phyloP scores from a whole-genome alignment of 108 stramenopile genomes.

The Skeletonema costatum region DNA sequence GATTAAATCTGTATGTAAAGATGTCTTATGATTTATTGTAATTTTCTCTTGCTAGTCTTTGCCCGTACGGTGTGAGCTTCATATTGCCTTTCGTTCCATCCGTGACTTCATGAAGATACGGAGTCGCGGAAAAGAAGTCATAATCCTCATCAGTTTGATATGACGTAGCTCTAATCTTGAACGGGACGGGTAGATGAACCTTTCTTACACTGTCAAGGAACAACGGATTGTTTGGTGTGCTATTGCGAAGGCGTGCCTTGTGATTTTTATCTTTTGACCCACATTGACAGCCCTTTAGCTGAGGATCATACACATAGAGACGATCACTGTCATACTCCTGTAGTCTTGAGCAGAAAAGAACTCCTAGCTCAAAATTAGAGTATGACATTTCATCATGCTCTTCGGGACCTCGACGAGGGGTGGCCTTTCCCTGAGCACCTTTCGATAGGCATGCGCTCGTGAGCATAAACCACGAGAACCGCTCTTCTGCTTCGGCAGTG shows the following conservation, averaged over 20 bases:
- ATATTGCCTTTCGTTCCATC: constrained; percentile 66
- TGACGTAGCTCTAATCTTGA: constrained; percentile 46
- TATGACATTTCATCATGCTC: constrained; percentile 51
- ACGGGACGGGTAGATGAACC: constrained; percentile 82
- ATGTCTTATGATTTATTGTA: neutral
- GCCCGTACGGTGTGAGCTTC: constrained; percentile 62
- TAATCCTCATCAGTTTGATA: constrained; percentile 67
- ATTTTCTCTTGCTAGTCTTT: constrained; percentile 10
- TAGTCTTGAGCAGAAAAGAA: constrained; percentile 69
- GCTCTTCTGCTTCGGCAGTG: constrained; percentile 35
- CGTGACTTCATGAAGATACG: constrained; percentile 75
- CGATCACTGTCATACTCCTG: constrained; percentile 52
- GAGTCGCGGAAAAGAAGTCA: constrained; percentile 59
- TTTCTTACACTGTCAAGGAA: constrained; percentile 33
- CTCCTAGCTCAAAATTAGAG: constrained; percentile 85
- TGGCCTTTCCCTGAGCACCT: constrained; percentile 74
- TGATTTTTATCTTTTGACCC: constrained; percentile 38
- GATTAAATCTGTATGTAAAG: neutral
- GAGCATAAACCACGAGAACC: constrained; percentile 74
- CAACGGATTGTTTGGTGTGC: neutral
- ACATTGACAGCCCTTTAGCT: constrained; percentile 44
- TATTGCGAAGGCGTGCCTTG: neutral
- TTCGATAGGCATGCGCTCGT: constrained; percentile 81
- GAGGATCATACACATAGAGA: constrained; percentile 69
- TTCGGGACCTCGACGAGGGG: constrained; percentile 23